Conservation (phyloP, 441 rosid species). For the Syzygium malaccense region DNA sequence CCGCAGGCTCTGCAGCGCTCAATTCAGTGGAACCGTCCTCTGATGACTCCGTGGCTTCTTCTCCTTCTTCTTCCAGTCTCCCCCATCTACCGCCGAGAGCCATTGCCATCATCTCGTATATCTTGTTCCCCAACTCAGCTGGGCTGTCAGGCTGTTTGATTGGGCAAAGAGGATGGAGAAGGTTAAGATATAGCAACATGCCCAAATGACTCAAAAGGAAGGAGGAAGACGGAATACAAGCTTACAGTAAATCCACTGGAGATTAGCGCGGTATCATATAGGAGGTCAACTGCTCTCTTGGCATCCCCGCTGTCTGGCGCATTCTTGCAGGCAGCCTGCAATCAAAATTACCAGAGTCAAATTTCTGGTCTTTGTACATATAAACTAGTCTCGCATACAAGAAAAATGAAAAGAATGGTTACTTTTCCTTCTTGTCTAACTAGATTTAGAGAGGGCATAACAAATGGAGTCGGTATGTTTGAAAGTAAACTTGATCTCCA, state of each 20-base stretch:
- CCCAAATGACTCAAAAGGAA: not conserved
- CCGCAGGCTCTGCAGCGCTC: slow-evolving; percentile 7
- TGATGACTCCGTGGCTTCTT: not conserved
- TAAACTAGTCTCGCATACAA: not conserved
- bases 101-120: slow-evolving; percentile 96
- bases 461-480: not conserved
- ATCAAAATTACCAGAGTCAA: not conserved
- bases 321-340: slow-evolving; percentile 92
- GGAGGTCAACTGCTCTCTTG: slow-evolving; percentile 85
- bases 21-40: slow-evolving; percentile 24
- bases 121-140: slow-evolving; percentile 86
- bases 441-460: not conserved
- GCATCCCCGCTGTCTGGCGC: slow-evolving; percentile 80
- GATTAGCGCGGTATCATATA: slow-evolving; percentile 84
- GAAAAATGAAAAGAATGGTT: not conserved
- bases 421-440: not conserved
- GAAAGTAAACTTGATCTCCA: not conserved
- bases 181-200: not conserved
- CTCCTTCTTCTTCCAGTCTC: slow-evolving; percentile 42
- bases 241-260: slow-evolving; percentile 96
- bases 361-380: not conserved
- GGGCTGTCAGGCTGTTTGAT: slow-evolving; percentile 88
- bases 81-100: slow-evolving; percentile 99
- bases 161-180: not conserved
- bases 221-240: not conserved